Base-by-base conservation (phyloP, 768 basidiomycete genomes). In the Boletus eberwhitei region DNA sequence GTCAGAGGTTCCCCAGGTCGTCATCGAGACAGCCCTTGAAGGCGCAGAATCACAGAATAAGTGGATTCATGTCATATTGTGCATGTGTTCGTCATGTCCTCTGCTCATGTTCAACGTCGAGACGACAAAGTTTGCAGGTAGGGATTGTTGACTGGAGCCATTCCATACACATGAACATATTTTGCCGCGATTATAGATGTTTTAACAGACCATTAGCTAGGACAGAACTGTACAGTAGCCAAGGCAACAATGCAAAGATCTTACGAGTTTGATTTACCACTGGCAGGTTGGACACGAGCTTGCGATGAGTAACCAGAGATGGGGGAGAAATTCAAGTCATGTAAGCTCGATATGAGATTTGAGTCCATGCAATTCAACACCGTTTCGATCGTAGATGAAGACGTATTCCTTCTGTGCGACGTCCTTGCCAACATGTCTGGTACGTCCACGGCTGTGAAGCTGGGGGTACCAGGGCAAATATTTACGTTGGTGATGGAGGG, bases 371-470 rank as follows among this genome's bases (percentile, higher is more conserved):
- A 99, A 71, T 67, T 98, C 97, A 14, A 97, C 88, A 21, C 97
- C 95, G 60, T 93, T 83, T 32, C 86, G 82, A 72, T 98, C 97
- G 59, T 99, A 98, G 42, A 99, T 93, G 71, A 90, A 99, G 16
- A 89, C 90, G 67, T 96, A 91, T 77, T 93, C 90, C 72, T 92
- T 90, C 73, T 99, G 96, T 0, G 96, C 96, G 9, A 97, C 94
- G n/a, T n/a, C n/a, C n/a, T n/a, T n/a, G n/a, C n/a, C n/a, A n/a
- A n/a, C n/a, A n/a, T n/a, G n/a, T n/a, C n/a, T n/a, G n/a, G n/a
- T n/a, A n/a, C n/a, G n/a, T n/a, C n/a, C n/a, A n/a, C n/a, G n/a
- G n/a, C n/a, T n/a, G n/a, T n/a, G n/a, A n/a, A n/a, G n/a, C n/a
- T n/a, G n/a, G n/a, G n/a, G n/a, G n/a, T n/a, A n/a, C n/a, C n/a